Percentiles rank a stretch among this genome's conserved stretches.
Evolutionary conservation across 73 alveolate genomes (phyloP).

Genomic region (Strombidium stylifer): DNA sequence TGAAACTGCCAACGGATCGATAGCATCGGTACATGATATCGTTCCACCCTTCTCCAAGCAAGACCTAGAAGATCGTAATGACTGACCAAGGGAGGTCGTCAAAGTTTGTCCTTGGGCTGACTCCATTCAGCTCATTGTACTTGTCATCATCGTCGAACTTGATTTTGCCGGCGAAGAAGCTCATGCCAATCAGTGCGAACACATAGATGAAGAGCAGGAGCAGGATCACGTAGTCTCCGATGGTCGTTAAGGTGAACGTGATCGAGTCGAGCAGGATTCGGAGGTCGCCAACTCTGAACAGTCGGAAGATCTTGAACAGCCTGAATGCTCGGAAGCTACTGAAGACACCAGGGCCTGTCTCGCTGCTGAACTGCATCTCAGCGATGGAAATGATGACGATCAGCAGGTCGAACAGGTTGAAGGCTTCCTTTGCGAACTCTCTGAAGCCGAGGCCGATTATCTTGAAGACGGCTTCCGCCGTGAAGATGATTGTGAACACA

Average conservation of each 20-base stretch:
- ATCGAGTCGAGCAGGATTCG: constrained; percentile 23
- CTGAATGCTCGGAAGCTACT: constrained; percentile 25
- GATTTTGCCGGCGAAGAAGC: constrained; percentile 6
- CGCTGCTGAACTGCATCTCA: constrained; percentile 14
- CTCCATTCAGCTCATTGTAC: constrained; percentile 19
- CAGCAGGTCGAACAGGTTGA: constrained; percentile 21
- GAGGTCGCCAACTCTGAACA: constrained; percentile 25
- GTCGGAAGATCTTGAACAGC: no score
- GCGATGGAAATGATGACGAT: constrained; percentile 20
- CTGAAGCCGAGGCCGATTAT: constrained; percentile 12
- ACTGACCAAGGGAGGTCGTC: constrained; percentile 32
- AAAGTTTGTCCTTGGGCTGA: constrained; percentile 41
- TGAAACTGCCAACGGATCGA: no score
- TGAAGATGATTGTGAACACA: constrained; percentile 6
- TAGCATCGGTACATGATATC: no score
- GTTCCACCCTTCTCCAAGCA: constrained; percentile 58
- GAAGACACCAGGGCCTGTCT: constrained; percentile 12
- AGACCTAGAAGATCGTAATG: constrained; percentile 42
- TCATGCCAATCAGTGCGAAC: constrained; percentile 11
- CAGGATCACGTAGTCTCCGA: constrained; percentile 4
- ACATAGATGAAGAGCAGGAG: neutral
- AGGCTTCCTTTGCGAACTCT: constrained; percentile 17
- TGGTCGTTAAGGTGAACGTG: constrained; percentile 3
- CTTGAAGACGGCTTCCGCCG: constrained; percentile 26
- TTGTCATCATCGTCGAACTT: constrained; percentile 9